phyloP scores from a whole-genome alignment of 1,139 yeast genomes.

The Yamadazyma buinensis region DNA sequence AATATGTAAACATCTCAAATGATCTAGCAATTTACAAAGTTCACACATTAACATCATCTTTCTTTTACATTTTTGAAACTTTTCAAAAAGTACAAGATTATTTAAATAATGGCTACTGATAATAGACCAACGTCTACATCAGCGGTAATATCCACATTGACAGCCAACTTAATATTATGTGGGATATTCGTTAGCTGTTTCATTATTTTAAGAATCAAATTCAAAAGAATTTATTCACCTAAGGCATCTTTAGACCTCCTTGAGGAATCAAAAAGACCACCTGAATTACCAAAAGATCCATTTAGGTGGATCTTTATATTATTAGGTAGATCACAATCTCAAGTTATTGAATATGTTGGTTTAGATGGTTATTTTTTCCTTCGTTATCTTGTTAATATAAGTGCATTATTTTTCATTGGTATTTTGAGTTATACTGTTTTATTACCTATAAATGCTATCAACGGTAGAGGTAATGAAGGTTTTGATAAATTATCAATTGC shows the following conservation, averaged over 20 bases:
- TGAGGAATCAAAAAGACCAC: conserved; percentile 59
- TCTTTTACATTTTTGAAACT: no score
- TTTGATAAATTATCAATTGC: conserved; percentile 77
- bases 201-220: conserved; percentile 49
- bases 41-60: background rate
- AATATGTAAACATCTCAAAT: no score
- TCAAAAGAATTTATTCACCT: conserved; percentile 65
- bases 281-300: conserved; percentile 59
- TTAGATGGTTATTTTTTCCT: conserved; percentile 71
- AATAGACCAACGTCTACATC: conserved; percentile 53
- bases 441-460: conserved; percentile 61
- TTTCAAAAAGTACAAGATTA: no score
- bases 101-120: conserved; percentile 11
- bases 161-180: conserved; percentile 53
- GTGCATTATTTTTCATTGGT: conserved; percentile 37
- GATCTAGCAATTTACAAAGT: background rate
- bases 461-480: conserved; percentile 55
- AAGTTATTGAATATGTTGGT: conserved; percentile 69
- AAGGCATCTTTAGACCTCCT: conserved; percentile 56
- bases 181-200: conserved; percentile 52
- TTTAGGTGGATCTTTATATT: conserved; percentile 60
- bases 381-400: conserved; percentile 51
- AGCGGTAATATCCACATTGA: conserved; percentile 59
- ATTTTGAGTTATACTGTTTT: conserved; percentile 50
- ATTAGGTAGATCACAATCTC: conserved; percentile 58